Evolutionary conservation across 208 protist species (phyloP).

Genomic region (Trypanosoma melophagium): DNA sequence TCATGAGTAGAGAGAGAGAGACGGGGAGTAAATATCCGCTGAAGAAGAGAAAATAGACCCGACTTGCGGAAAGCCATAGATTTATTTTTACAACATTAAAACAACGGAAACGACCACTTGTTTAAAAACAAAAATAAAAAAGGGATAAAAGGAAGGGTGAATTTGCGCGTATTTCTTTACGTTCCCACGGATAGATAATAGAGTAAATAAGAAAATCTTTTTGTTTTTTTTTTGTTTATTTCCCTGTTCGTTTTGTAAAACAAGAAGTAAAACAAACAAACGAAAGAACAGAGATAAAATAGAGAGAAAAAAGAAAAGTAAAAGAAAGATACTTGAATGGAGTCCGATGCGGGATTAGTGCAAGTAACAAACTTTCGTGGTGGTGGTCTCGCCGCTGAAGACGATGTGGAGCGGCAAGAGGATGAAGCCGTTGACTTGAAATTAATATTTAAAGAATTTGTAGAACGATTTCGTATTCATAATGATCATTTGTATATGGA

Average conservation of each 20-base stretch:
- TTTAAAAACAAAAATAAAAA: too few species aligned
- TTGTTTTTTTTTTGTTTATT: too few species aligned
- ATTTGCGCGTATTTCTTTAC: too few species aligned
- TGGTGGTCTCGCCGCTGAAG: conserved; percentile 31
- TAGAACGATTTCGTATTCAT: conserved; percentile 76
- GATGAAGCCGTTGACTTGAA: conserved; percentile 59
- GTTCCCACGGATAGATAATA: neutral
- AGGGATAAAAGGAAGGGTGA: too few species aligned
- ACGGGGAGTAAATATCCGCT: too few species aligned
- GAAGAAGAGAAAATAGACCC: too few species aligned
- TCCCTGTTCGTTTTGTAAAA: too few species aligned
- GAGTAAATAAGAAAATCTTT: neutral
- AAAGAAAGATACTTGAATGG: conserved; percentile 53
- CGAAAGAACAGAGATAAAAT: neutral
- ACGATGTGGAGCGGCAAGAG: conserved; percentile 26
- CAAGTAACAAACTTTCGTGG: conserved; percentile 85
- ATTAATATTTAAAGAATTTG: conserved; percentile 75
- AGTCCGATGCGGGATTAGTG: conserved; percentile 71
- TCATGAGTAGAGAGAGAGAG: conserved; percentile 13
- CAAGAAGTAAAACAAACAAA: neutral
- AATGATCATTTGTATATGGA: conserved; percentile 86
- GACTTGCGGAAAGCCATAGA: too few species aligned
- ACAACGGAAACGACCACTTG: too few species aligned
- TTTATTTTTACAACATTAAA: too few species aligned
- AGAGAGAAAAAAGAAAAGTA: neutral